Evolutionary conservation across 257 asterid species (phyloP), one percentile per base, ranked within the genome.

Genomic region (Primulina eburnea): DNA sequence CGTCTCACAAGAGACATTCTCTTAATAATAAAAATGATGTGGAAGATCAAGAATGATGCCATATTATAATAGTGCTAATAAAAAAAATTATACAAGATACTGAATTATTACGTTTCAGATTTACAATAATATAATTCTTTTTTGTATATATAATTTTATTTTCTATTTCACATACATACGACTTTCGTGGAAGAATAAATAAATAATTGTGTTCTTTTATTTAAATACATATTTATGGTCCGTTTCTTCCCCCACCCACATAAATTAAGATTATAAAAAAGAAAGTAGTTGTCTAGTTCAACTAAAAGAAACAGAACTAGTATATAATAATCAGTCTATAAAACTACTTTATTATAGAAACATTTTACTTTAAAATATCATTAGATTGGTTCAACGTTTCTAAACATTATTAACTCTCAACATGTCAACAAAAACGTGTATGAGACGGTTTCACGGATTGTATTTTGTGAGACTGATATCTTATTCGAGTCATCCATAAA

Each of bases 261-360:
- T 43, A 62, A 21, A 24, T 8, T 34, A 1, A 61, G n/a, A 21
- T 3, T 6, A 33, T 21, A 71, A 18, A 64, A 72, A 34, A 37
- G 58, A 3, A 32, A 68, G 78, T 75, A 80, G 33, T 68, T 64
- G 55, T 72, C 80, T 72, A 28, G 73, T 64, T 63, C 75, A 73
- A 72, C 65, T 24, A 63, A 37, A 69, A 28, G 50, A 20, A 43
- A 53, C 63, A 52, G 16, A 20, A 11, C 28, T n/a, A 34, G 1
- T 4, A 7, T 14, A 35, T 9, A 56, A 34, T 35, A 52, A 68
- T 43, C 67, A 38, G 28, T 59, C 33, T 30, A 2, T 52, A 8
- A 29, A 69, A 35, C 4, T 59, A 47, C 20, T 56, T 43, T 62
- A 38, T 56, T 73, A 77, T 71, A 47, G 53, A 63, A 64, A 59